Conservation (phyloP, 345 rosid species). For the Eucalyptus polybractea region DNA sequence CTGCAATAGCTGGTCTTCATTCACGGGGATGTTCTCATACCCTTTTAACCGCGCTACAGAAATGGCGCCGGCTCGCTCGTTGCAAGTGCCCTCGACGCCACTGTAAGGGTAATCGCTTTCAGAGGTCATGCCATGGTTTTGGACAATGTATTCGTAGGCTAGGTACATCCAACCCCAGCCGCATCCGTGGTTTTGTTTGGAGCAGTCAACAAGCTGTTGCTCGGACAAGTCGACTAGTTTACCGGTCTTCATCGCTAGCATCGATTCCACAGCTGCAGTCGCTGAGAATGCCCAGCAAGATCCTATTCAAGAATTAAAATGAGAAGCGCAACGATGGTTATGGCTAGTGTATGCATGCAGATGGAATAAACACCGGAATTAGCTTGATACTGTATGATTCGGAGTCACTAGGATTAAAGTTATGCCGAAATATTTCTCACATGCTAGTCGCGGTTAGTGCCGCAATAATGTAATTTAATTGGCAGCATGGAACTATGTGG, state of each 20-base stretch:
- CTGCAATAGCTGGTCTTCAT: no score
- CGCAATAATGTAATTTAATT: no score
- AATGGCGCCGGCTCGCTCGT: no score
- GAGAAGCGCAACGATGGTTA: no score
- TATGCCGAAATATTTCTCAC: no score
- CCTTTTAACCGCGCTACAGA: no score
- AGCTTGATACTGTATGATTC: neutral
- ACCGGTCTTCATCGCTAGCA: constrained; percentile 17
- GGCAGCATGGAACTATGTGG: no score
- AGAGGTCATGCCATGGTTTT: constrained; percentile 5
- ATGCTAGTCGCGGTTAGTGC: no score
- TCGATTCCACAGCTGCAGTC: neutral
- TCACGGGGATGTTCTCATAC: no score
- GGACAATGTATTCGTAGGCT: constrained; percentile 9
- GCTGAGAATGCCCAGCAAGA: neutral
- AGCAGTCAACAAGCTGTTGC: constrained; percentile 52
- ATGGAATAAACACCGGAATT: neutral
- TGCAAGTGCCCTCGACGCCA: no score
- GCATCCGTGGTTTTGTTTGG: constrained; percentile 27
- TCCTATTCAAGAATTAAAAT: neutral
- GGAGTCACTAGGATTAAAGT: neutral
- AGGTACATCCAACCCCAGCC: constrained; percentile 12
- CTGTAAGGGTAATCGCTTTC: neutral
- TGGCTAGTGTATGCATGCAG: neutral
- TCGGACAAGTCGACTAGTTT: constrained; percentile 25